phyloP scores from a whole-genome alignment of 148 eudicot species.

The Oxyria digyna region DNA sequence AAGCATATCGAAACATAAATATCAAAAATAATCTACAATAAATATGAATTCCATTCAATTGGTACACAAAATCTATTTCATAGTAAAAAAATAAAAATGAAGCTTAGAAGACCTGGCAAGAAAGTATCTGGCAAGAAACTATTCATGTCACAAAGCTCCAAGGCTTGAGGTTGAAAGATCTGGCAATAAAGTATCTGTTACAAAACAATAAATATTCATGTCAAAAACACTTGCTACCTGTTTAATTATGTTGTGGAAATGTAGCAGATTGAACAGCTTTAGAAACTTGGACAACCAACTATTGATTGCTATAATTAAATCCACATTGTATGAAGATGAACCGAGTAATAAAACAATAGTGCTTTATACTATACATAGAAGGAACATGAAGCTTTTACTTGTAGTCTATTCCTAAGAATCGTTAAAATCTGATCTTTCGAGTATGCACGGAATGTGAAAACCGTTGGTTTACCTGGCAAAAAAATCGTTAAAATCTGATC shows the following conservation, averaged over 20 bases:
- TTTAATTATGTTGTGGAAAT: not conserved
- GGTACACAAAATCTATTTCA: too few species aligned
- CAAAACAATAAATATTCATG: slow-evolving; percentile 8
- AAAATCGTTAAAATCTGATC: too few species aligned
- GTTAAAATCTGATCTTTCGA: slow-evolving; percentile 75
- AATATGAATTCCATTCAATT: too few species aligned
- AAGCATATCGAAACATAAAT: too few species aligned
- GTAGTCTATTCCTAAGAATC: slow-evolving; percentile 56
- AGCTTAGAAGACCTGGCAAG: too few species aligned
- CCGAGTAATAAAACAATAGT: not conserved
- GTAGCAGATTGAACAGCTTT: too few species aligned
- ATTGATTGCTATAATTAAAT: not conserved
- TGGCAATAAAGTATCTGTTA: slow-evolving; percentile 56
- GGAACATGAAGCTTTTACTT: slow-evolving; percentile 24
- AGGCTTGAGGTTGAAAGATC: slow-evolving; percentile 77
- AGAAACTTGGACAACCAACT: not conserved
- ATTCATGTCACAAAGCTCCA: slow-evolving; percentile 94
- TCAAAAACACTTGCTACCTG: not conserved
- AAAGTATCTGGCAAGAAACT: too few species aligned
- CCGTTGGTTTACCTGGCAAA: slow-evolving; percentile 62
- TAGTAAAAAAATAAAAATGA: too few species aligned
- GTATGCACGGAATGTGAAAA: slow-evolving; percentile 76
- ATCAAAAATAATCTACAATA: too few species aligned
- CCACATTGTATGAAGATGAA: not conserved
- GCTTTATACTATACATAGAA: not conserved